Evolutionary conservation across 441 rosid species (phyloP), one percentile per base, ranked within the genome.

Genomic region (Eutrema salsugineum): DNA sequence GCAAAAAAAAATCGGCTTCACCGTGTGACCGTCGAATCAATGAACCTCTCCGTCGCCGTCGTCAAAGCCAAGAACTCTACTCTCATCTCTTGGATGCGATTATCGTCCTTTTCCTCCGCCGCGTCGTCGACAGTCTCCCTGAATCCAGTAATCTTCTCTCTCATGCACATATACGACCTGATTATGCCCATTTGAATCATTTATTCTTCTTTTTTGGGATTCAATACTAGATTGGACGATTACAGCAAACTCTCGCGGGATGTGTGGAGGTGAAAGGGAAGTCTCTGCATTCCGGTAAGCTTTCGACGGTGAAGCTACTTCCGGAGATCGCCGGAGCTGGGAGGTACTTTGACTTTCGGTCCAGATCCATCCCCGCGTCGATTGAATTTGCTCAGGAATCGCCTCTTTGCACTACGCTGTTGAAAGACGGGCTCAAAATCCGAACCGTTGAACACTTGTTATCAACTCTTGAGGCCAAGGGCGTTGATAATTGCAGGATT

Each of bases 381-480:
- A 81, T 94, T 28, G 86, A 81, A 50, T 84, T 81, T 49, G 85
- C 75, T 35, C 84, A 77, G 63, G 79, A 83, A 2, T 88, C 97
- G 40, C 82, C 86, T 32, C 85, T 94, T 17, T 88, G 97, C 76
- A 91, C 95, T 30, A 82, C 92, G 58, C 90, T 94, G 15, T 70
- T 66, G 24, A 84, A 82, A 76, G 87, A 84, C 11, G 86, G 84
- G 11, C 42, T 70, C 70, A 81, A 61, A 49, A 68, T 94, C 65
- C 79, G 91, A 69, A 94, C 97, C 1, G 89, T 90, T 5, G 97
- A 91, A 82, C 99, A 94, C 67, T 82, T 91, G 82, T 88, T 94
- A 15, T 91, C 99, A 5, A 90, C 97, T 76, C 78, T 94, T 47
- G 97, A 94, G 80, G 91, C 92, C 4, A 63, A 64, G 5, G 90